phyloP scores from a whole-genome alignment of 1,284 basidiomycete genomes.

The Leccinum subrobustum region DNA sequence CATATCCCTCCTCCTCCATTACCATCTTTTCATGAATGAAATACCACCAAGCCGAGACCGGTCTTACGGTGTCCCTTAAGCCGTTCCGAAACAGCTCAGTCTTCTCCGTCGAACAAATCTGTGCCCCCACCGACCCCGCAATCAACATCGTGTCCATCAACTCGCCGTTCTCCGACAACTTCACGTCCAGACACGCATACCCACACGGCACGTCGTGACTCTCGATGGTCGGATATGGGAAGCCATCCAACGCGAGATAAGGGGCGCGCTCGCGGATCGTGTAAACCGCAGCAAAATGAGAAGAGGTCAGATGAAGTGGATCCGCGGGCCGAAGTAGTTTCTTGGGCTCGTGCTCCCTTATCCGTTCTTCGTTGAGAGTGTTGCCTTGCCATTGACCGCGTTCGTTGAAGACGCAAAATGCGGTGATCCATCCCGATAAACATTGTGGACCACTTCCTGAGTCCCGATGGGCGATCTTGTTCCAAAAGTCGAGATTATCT shows the following conservation, averaged over 20 bases:
- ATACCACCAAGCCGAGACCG: conserved; percentile 35
- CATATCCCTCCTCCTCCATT: background rate
- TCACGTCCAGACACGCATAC: conserved; percentile 39
- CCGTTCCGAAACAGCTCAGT: conserved; percentile 31
- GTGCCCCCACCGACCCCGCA: conserved; percentile 40
- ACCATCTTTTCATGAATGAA: conserved; percentile 13
- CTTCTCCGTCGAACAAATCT: conserved; percentile 35
- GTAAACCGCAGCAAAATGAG: conserved; percentile 33
- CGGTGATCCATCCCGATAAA: conserved; percentile 42
- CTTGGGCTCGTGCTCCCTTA: conserved; percentile 31
- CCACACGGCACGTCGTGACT: conserved; percentile 35
- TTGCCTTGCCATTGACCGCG: conserved; percentile 36
- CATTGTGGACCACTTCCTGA: conserved; percentile 28
- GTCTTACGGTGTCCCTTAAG: conserved; percentile 32
- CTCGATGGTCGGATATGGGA: conserved; percentile 37
- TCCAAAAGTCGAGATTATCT: conserved; percentile 40
- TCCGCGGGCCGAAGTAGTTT: conserved; percentile 34
- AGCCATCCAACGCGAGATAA: conserved; percentile 35
- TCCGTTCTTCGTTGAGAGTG: conserved; percentile 31
- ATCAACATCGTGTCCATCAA: conserved; percentile 36
- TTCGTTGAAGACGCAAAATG: conserved; percentile 38
- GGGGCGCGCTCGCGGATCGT: conserved; percentile 26
- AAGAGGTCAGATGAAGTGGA: conserved; percentile 26
- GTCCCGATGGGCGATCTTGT: conserved; percentile 31
- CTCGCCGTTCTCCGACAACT: conserved; percentile 37